phyloP scores from a whole-genome alignment of 1,284 basidiomycete genomes.

The Moniliella sp. region DNA sequence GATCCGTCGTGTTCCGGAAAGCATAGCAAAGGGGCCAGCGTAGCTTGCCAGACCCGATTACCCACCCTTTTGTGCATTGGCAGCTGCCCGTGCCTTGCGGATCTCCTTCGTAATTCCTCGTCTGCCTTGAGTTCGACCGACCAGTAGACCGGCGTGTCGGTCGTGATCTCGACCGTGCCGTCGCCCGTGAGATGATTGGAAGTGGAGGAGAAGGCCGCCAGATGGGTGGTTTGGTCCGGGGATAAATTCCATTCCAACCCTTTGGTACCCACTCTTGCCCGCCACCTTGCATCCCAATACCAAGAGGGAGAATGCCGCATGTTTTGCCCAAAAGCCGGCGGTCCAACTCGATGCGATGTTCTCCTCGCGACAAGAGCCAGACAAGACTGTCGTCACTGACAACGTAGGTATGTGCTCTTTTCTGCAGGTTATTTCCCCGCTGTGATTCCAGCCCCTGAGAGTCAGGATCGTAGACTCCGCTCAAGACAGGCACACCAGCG shows the following conservation, averaged over 20 bases:
- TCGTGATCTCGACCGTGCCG: constrained; percentile 49
- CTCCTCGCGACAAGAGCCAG: constrained; percentile 67
- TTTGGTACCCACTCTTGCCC: constrained; percentile 53
- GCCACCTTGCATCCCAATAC: constrained; percentile 36
- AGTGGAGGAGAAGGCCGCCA: constrained; percentile 46
- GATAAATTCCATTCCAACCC: constrained; percentile 71
- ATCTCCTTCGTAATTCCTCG: no score
- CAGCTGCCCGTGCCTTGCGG: no score
- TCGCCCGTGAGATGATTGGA: constrained; percentile 53
- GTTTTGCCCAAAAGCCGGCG: constrained; percentile 57
- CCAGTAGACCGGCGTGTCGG: constrained; percentile 70
- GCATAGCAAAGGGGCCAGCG: no score
- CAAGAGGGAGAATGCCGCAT: constrained; percentile 81
- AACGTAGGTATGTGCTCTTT: constrained; percentile 48
- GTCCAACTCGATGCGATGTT: constrained; percentile 55
- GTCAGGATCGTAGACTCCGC: background rate
- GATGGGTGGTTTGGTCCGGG: constrained; percentile 6
- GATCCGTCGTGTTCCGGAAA: no score
- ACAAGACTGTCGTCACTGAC: constrained; percentile 67
- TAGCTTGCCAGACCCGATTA: no score
- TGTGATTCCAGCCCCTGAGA: no score
- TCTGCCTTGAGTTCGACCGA: constrained; percentile 42
- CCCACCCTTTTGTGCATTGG: no score
- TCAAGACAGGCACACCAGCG: constrained; percentile 32
- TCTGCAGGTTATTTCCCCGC: constrained; percentile 27